Evolutionary conservation across 1,284 basidiomycete species (phyloP), one percentile per base, ranked within the genome.

Genomic region (Trichosporon inkin): DNA sequence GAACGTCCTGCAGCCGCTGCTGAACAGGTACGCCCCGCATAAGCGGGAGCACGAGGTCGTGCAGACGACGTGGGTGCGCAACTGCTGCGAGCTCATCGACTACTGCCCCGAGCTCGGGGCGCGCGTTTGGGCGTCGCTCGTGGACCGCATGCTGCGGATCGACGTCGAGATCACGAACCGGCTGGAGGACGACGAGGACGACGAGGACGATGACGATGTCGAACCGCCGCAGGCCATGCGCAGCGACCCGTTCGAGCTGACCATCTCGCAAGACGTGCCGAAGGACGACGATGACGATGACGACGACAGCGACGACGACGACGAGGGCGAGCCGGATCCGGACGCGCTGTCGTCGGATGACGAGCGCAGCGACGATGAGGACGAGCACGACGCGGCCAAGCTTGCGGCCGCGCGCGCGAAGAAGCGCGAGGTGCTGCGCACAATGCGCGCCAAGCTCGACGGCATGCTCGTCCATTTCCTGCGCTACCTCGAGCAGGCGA

Each of bases 151-250:
- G 47, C 87, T 99, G 39, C 88, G 95, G 75, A 92, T 99, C 61
- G 96, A 99, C 75, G 94, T 98, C 49, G 95, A 99, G 78, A 96
- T 99, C 54, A 95, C 97, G 77, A 89, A 94, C 19, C 92, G 95
- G 71, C 76, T 95, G 2, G 95, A 98, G 74, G 93, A 97, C 67
- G 80, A 95, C 17, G 94, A 96, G 71, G 87, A 87, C 10, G 82
- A 84, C 3, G 81, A 82, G 13, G 82, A 82, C 2, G 78, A 84
- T 22, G 85, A 86, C 69, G 88, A 87, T 19, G 63, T 58, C 20
- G 60, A 57, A 10, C 62, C 58, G 10, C 58, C 64, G 14, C 49
- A 55, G 14, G 60, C 89, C 13, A 87, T 88, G 65, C 86, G 88
- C 51, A 72, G 88, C 19, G 91, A 96, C 76, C 89, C 90, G 0